Base-by-base conservation (phyloP, 768 basidiomycete genomes). In the Lentinula lateritia region DNA sequence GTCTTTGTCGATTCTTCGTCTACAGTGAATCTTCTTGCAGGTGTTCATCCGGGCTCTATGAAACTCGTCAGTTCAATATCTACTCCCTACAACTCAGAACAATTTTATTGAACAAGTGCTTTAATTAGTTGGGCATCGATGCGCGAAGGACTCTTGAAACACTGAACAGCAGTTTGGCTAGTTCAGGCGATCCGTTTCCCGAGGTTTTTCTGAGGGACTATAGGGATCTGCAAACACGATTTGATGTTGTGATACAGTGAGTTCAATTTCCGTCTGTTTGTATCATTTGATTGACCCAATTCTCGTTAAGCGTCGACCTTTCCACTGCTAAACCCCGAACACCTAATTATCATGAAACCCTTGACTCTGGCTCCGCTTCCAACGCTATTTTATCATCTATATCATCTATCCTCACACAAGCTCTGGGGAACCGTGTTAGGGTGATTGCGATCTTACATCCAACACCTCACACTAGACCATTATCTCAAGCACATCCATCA, bases 1-100 rank as follows among this genome's bases (percentile, higher is more conserved):
- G 79, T 90, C 18, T 86, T 96, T 54, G 88, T 96, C 1, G 95
- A 95, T 67, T 82, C 88, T 1, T 81, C 86, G 0, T 92, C 93
- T 0, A 80, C 80, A 7, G 77, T 89, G 52, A 98, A 99, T 69
- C 68, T 95, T 9, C 73, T 96, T 20, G 83, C 87, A 0, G 86
- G 83, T 8, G 82, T 95, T 35, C 91, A 95, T 18, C 66, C 84
- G 13, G 82, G 89, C 2, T 94, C 93, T 1, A 76, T 98, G 1
- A 83, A 90, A 54, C 74, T 96, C 73, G 91, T 95, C 70, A 67
- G 80, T 66, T 12, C 18, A 23, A 5, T 16, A 34, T 41, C 35
- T 32, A 3, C 28, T 1, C 28, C 28, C 28, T 28, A 28, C 28
- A 28, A 28, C 28, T n/a, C 15, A 39, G 9, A 10, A n/a, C 48